Evolutionary conservation across 305 asterid genomes (phyloP), one percentile per base, ranked within the genome.

Genomic region (Fraxinus greggii): DNA sequence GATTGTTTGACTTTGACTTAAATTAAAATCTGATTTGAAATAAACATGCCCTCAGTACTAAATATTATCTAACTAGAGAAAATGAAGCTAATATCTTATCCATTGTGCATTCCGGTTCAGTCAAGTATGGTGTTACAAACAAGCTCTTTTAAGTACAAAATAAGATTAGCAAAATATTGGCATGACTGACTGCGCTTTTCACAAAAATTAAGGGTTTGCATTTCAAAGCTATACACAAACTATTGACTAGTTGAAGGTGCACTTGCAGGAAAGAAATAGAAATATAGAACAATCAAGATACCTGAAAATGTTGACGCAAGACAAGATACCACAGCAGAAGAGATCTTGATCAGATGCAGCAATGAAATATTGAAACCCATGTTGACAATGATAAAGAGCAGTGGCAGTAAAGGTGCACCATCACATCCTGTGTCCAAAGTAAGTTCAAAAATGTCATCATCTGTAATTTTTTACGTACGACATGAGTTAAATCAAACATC

Each of bases 241-340:
- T 2, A 61, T 21, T 54, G 81, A 78, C 63, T 13, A 38, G 42
- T n/a, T 32, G 51, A 78, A 80, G 70, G 77, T 72, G 78, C 72
- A 77, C 7, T 54, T 65, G 78, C 77, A 63, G 61, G 77, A 77
- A 67, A 70, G 19, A 72, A 78, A 61, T 61, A 23, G 67, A 29
- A 26, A 80, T 56, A 51, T 28, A 32, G 42, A 38, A 79, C 19
- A 75, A 23, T 75, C 36, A 78, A 90, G 84, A 42, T 84, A 94
- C 99, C 99, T 89, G 99, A 92, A 88, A 93, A 85, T 82, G 98
- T 95, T 54, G 98, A 93, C 3, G 92, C 95, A 76, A 91, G 89
- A 83, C 91, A 88, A 83, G 92, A 89, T 13, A 89, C 88, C 24
- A 89, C 88, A 75, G 92, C 92, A 23, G 98, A 93, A 80, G 98